Evolutionary conservation across 2,329 filamentous ascomycete genomes (phyloP), one percentile per base, ranked within the genome.

Genomic region (Aspergillus alliaceus): DNA sequence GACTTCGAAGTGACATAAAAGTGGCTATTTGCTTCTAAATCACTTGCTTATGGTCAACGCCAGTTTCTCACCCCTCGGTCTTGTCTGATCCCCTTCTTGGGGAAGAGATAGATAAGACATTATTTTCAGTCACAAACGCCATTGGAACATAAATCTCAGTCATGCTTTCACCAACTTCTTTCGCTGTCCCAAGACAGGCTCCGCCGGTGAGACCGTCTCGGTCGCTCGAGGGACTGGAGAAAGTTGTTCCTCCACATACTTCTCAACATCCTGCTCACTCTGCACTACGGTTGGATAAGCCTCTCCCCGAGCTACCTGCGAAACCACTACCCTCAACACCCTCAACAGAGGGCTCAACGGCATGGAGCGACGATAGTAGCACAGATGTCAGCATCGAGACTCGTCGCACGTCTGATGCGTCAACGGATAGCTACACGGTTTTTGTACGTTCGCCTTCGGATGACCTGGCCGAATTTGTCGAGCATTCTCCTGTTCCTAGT

Each of bases 211-310:
- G 66, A 40, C 69, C 68, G 2, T 74, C 70, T 24, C 68, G 64
- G 34, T 75, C 73, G 8, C 65, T 75, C 8, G 71, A 74, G 60
- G 73, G 73, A 9, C 60, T 76, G 25, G 73, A 76, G 51, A 65
- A 65, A 54, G 72, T 73, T 6, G 60, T 76, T 9, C 72, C 71
- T 24, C 73, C 73, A 9, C 59, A 52, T 8, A 40, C 62, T 46
- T 52, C 48, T 53, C 60, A 40, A 40, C 51, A 35, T 51, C 59
- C 59, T 50, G 59, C 56, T 62, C 57, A 55, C 46, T 59, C 62
- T 25, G 58, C 63, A 8, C 57, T 70, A 18, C 64, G 64, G 39
- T 61, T 71, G 49, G 66, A 70, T 48, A 74, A 72, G 55, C 70
- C 71, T 2, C 66, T 73, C 14, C 71, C 67, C 42, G 67, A 72